These are phyloP conservation scores for Closterium sp. DNA, from an alignment of 139 green algal genomes.

Conservation along the genomic window DNA sequence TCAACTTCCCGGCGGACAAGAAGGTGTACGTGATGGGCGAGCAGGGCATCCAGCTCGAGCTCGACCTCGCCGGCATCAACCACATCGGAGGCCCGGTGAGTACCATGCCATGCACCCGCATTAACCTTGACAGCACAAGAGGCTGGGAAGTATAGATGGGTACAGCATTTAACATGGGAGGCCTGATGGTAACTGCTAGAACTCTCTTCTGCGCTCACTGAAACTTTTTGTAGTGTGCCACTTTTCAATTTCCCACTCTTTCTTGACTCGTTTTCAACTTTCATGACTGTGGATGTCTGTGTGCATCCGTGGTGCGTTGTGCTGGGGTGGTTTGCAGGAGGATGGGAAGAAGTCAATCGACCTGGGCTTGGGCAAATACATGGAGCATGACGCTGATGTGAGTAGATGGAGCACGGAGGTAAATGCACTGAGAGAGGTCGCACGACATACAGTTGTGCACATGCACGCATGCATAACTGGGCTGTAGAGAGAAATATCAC, in stretches of 20 bases:
- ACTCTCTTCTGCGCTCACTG: too few species aligned
- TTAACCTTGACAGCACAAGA: background rate
- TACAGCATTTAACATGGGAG: too few species aligned
- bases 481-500: too few species aligned
- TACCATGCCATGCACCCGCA: background rate
- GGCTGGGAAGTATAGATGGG: too few species aligned
- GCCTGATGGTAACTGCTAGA: too few species aligned
- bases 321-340: constrained; percentile 36
- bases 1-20: constrained; percentile 87
- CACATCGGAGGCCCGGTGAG: constrained; percentile 84
- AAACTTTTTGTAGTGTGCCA: too few species aligned
- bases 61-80: constrained; percentile 89
- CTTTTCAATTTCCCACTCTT: too few species aligned
- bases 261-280: background rate
- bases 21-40: constrained; percentile 85
- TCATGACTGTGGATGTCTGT: background rate
- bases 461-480: too few species aligned
- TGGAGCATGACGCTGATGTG: constrained; percentile 90
- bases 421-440: too few species aligned
- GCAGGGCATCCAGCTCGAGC: constrained; percentile 89
- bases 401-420: constrained; percentile 3
- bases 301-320: constrained; percentile 3
- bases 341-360: constrained; percentile 85
- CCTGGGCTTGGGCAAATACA: constrained; percentile 74
- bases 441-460: too few species aligned